Evolutionary conservation across 2,329 filamentous ascomycete species (phyloP).

Genomic region (Didymella segeticola): DNA sequence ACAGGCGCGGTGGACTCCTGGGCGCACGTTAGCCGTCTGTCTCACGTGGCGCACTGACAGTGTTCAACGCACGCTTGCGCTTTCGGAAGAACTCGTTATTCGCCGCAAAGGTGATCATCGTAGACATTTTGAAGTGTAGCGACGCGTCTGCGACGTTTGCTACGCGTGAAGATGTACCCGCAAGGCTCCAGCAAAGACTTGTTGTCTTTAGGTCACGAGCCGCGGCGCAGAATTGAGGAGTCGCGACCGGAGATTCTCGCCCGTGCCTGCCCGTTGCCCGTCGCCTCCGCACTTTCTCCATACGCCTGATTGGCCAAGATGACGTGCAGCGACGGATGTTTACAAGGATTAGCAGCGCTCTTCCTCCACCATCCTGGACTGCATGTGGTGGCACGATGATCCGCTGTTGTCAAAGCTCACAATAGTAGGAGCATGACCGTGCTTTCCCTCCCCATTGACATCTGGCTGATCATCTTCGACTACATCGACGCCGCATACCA

Average conservation of each 20-base stretch:
- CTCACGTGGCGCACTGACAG: constrained; percentile 23
- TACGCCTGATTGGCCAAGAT: constrained; percentile 15
- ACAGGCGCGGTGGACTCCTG: constrained; percentile 52
- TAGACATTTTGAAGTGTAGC: constrained; percentile 42
- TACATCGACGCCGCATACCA: constrained; percentile 3
- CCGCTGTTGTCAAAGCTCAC: background rate
- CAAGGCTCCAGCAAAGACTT: constrained; percentile 22
- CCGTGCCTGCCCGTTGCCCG: constrained; percentile 9
- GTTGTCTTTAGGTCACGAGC: constrained; percentile 32
- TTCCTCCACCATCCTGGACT: constrained; percentile 1
- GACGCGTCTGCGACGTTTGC: constrained; percentile 13
- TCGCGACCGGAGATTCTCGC: constrained; percentile 9
- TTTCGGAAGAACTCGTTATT: constrained; percentile 55
- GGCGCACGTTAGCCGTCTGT: constrained; percentile 33
- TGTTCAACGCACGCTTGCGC: constrained; percentile 46
- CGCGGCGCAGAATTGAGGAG: constrained; percentile 25
- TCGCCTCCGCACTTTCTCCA: constrained; percentile 17
- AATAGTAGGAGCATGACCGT: constrained; percentile 6
- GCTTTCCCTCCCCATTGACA: constrained; percentile 21
- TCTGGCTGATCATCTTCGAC: constrained; percentile 28
- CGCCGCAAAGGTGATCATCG: constrained; percentile 54
- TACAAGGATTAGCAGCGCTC: constrained; percentile 18
- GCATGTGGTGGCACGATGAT: constrained; percentile 10
- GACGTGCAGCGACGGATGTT: constrained; percentile 1
- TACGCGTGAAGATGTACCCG: constrained; percentile 15